Base-by-base conservation (phyloP, 257 asterid species). In the Nicotiana noctiflora region DNA sequence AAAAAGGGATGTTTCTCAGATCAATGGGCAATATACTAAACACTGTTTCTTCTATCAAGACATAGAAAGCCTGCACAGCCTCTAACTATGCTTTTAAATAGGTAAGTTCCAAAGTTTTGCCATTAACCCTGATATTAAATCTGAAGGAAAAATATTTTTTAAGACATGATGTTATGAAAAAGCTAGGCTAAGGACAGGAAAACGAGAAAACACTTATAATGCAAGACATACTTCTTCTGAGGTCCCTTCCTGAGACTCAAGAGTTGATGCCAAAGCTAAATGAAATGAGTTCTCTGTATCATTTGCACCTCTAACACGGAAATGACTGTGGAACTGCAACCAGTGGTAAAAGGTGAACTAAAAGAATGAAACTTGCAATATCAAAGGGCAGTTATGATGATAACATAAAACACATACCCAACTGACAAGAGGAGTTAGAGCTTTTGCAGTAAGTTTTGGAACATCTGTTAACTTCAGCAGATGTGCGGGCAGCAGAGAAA, bases 171-270 rank as follows among this genome's bases (percentile, higher is more conserved):
- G 34, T 44, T 70, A 3, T 0, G 0, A 40, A 70, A 70, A 70
- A 70, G 34, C 59, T 44, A 70, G 13, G 21, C 77, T 70, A 31
- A 0, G 59, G 21, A 70, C 19, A 70, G 8, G 77, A 70, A 70
- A 70, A 12, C 56, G 55, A 70, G 77, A 31, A 70, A 19, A 44
- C 6, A 0, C 77, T 21, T 70, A 21, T 12, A 70, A 70, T 40
- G 77, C n/a, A 21, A 40, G 7, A 21, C 80, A 82, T 92, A 92
- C 99, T 93, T 81, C 92, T 88, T 94, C 99, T 15, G 96, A 90
- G 75, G 96, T 88, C 76, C 99, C 99, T 85, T 90, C 93, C 81
- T 81, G 93, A 81, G 92, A 89, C 89, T 90, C 97, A 85, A 96
- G 85, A 74, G 97, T 84, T 80, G 93, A 89, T 74, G 92, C 88